These are phyloP conservation scores for Lasiodiplodia theobromae DNA, from an alignment of 2,329 filamentous ascomycete species.

Conservation along the genomic window DNA sequence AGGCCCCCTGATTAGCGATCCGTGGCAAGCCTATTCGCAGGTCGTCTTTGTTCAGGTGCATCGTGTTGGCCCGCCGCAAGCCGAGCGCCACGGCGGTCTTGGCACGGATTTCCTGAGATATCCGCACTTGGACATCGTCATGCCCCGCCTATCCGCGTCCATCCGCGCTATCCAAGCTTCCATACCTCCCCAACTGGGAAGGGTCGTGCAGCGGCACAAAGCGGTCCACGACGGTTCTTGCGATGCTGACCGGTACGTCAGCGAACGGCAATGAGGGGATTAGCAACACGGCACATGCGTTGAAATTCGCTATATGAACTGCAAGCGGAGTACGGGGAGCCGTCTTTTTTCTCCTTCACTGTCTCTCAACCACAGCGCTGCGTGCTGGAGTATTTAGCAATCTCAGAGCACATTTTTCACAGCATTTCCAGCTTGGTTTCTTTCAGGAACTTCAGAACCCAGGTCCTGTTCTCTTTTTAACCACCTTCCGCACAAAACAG, in stretches of 20 bases:
- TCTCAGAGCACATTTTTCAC: neutral
- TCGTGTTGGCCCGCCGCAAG: conserved; percentile 21
- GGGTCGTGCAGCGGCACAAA: conserved; percentile 22
- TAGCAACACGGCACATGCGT: conserved; percentile 14
- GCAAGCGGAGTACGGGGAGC: neutral
- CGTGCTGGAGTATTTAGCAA: conserved; percentile 12
- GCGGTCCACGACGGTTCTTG: conserved; percentile 26
- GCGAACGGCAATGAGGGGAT: conserved; percentile 24
- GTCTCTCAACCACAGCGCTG: neutral
- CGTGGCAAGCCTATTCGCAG: conserved; percentile 14
- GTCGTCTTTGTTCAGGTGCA: conserved; percentile 12
- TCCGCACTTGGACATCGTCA: neutral
- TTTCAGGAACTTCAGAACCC: neutral
- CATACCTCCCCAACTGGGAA: neutral
- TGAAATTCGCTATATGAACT: conserved; percentile 12
- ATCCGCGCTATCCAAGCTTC: conserved; percentile 42
- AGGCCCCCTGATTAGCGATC: conserved; percentile 7
- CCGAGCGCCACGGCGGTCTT: conserved; percentile 25
- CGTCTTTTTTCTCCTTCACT: neutral
- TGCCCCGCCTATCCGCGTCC: conserved; percentile 33
- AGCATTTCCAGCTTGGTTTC: neutral
- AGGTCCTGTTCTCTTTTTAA: neutral
- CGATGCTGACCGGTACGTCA: conserved; percentile 21
- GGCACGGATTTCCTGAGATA: conserved; percentile 15
- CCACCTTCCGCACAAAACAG: neutral